Evolutionary conservation across 208 protist genomes (phyloP), one percentile per base, ranked within the genome.

Genomic region (Cochliopodium minus): DNA sequence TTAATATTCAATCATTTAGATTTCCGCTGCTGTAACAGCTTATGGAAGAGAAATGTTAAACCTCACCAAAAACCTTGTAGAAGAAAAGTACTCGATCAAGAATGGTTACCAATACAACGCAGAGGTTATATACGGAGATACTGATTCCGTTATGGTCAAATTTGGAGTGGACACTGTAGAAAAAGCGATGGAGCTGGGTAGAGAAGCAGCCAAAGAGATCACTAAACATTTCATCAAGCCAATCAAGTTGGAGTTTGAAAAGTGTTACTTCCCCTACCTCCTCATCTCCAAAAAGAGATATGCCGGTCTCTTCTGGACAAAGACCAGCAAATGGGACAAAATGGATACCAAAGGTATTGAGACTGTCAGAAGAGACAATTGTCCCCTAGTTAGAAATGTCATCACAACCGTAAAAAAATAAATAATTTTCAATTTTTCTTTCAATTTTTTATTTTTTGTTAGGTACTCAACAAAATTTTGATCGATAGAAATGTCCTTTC

Each of bases 271-370:
- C 49, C 96, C 96, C n/a, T 99, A 96, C 63, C 71, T 99, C 51
- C 75, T 99, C 11, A 93, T 99, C 58, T 91, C 83, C 48, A 99
- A 99, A 76, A 99, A 99, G 80, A 79, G 93, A 20, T 99, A 99
- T 73, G 93, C 91, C 3, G 96, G 94, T 5, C 85, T 97, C 43
- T 87, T 86, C 52, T 99, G 94, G 89, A 92, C 81, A 34, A 83
- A 79, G 15, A 71, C 86, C 17, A 64, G 82, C 13, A 92, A 94
- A 58, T 78, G 76, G 13, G 79, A 89, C 48, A 86, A 94, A 38
- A 94, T 99, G 66, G 85, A 99, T 62, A 79, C 83, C 47, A 99
- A 99, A 66, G 94, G 94, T 53, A 93, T 97, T 60, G 92, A 94
- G 59, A 85, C 79, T 22, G 91, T 99, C 38, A 83, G 96, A 25